These are phyloP conservation scores for Gracilaria caudata DNA, from an alignment of 23 red algal genomes.

Conservation along the genomic window DNA sequence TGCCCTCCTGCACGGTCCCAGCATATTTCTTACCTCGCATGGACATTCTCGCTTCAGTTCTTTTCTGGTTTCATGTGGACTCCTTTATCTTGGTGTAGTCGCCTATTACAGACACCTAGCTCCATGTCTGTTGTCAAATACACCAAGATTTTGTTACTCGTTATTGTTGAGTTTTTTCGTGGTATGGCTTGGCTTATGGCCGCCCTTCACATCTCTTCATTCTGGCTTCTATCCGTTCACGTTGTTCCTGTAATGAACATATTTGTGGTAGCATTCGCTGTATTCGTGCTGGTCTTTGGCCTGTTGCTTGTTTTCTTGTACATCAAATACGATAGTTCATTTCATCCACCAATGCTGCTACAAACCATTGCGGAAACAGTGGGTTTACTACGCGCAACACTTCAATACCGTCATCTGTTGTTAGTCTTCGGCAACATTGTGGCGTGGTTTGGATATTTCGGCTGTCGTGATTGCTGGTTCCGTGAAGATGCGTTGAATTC, in stretches of 20 bases:
- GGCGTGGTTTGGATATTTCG: neutral
- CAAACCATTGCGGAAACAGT: neutral
- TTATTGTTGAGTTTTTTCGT: neutral
- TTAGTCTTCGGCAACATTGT: neutral
- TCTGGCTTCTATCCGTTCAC: neutral
- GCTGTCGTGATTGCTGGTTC: constrained; percentile 20
- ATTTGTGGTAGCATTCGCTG: neutral
- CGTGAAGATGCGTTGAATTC: neutral
- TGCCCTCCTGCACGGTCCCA: constrained; percentile 3
- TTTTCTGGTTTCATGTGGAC: neutral
- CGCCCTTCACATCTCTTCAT: neutral
- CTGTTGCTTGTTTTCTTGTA: neutral
- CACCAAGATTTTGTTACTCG: neutral
- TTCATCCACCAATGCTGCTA: neutral
- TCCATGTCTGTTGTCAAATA: neutral
- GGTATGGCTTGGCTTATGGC: neutral
- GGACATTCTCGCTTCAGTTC: neutral
- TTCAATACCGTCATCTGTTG: neutral
- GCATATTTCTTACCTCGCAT: neutral
- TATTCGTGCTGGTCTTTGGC: neutral
- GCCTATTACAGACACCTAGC: neutral
- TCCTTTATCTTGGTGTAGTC: constrained; percentile 25
- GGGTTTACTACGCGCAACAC: neutral
- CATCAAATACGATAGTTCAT: neutral
- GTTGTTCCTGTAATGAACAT: neutral